phyloP scores from a whole-genome alignment of 192 early-diverging fungal species.

The Mortierella alpina region DNA sequence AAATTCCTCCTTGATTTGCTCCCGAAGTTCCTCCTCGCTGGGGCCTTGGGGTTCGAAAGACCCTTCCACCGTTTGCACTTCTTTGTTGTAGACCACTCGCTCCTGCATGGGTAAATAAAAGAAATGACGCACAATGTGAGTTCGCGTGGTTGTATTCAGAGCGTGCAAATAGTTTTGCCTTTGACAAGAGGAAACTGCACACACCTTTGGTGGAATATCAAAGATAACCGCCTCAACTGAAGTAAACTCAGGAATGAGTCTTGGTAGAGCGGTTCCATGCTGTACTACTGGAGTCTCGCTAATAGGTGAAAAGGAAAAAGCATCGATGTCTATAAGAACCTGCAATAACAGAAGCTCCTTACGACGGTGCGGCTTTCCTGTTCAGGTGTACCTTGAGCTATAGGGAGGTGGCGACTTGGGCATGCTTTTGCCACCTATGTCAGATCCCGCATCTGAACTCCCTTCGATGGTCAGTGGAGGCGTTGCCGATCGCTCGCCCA shows the following conservation, averaged over 20 bases:
- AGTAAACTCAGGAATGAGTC: conserved; percentile 72
- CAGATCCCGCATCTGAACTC: conserved; percentile 61
- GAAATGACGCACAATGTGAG: not conserved
- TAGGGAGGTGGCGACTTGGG: conserved; percentile 58
- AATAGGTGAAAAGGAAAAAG: conserved; percentile 10
- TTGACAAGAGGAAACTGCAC: not conserved
- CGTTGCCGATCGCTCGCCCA: conserved; percentile 73
- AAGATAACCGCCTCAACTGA: conserved; percentile 82
- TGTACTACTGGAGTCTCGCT: conserved; percentile 17
- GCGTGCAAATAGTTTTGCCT: not conserved
- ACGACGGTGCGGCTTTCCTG: not conserved
- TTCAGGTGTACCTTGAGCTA: conserved; percentile 30
- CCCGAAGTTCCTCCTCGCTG: conserved; percentile 61
- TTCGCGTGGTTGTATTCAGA: not conserved
- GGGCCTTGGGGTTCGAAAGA: conserved; percentile 63
- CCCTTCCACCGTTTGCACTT: conserved; percentile 77
- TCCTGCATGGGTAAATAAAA: conserved; percentile 59
- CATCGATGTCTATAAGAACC: not conserved
- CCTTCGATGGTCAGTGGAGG: conserved; percentile 42
- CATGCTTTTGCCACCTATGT: conserved; percentile 41
- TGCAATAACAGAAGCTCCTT: not conserved
- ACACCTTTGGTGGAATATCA: conserved; percentile 87
- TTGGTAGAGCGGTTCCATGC: conserved; percentile 4
- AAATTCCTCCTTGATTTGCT: conserved; percentile 73
- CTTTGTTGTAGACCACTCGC: conserved; percentile 90